phyloP scores from a whole-genome alignment of 768 basidiomycete species.

The Trametes cingulata region DNA sequence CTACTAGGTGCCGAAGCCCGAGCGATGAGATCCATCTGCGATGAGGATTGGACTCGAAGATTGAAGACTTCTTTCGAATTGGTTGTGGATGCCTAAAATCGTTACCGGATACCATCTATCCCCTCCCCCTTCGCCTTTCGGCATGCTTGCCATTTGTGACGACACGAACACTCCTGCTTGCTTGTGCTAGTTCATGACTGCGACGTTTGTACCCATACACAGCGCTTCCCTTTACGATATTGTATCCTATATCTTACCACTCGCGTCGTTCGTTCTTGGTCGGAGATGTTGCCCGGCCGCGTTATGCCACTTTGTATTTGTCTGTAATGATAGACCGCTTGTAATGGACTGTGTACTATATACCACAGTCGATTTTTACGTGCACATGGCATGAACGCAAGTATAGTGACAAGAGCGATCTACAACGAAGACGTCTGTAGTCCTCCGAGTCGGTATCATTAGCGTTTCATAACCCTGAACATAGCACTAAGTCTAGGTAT shows the following conservation, averaged over 20 bases:
- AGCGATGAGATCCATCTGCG: not conserved
- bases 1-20: not conserved
- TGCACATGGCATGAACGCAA: too few species aligned
- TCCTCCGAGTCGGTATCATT: too few species aligned
- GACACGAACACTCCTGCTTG: not conserved
- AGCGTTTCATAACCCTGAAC: too few species aligned
- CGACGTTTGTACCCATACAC: not conserved
- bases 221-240: not conserved
- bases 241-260: not conserved
- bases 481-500: too few species aligned
- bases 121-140: not conserved
- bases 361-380: not conserved
- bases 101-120: not conserved
- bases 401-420: too few species aligned
- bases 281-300: not conserved
- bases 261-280: not conserved
- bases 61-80: not conserved
- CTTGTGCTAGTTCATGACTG: conserved; percentile 4
- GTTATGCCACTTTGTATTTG: not conserved
- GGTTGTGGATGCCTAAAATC: not conserved
- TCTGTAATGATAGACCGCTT: not conserved
- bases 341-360: not conserved
- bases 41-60: not conserved
- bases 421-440: too few species aligned
- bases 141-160: not conserved